Conservation (phyloP, 345 rosid genomes). For the Eucalyptus marginata region DNA sequence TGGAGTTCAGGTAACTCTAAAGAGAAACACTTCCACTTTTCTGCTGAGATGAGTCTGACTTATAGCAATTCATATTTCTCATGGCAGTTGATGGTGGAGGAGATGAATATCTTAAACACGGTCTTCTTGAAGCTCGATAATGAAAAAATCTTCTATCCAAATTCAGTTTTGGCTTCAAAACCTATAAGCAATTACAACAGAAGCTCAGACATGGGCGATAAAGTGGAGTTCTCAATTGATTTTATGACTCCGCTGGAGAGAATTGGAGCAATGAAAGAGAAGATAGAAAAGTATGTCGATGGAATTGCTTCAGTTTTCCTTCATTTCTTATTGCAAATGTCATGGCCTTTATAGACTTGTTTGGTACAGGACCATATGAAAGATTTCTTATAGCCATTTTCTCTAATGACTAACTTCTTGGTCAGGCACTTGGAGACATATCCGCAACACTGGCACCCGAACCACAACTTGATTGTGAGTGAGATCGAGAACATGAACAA, state of each 20-base stretch:
- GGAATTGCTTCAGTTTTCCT: background rate
- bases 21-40: background rate
- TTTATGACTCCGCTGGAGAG: conserved; percentile 56
- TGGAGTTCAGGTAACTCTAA: conserved; percentile 38
- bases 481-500: conserved; percentile 49
- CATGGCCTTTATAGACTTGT: background rate
- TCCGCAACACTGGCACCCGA: conserved; percentile 30
- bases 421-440: conserved; percentile 33
- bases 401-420: background rate
- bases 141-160: conserved; percentile 82
- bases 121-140: conserved; percentile 70
- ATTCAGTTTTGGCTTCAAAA: conserved; percentile 55
- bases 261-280: conserved; percentile 45
- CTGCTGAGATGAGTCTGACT: background rate
- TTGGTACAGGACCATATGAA: background rate
- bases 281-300: conserved; percentile 28
- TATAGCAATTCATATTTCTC: background rate
- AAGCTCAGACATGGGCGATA: conserved; percentile 86
- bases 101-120: conserved; percentile 73
- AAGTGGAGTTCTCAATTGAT: conserved; percentile 55
- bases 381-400: background rate
- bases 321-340: background rate
- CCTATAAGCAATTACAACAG: conserved; percentile 72
- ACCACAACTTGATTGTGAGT: conserved; percentile 23
- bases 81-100: conserved; percentile 57